Base-by-base conservation (phyloP, 1,284 basidiomycete genomes). In the Sporisorium reilianum region DNA sequence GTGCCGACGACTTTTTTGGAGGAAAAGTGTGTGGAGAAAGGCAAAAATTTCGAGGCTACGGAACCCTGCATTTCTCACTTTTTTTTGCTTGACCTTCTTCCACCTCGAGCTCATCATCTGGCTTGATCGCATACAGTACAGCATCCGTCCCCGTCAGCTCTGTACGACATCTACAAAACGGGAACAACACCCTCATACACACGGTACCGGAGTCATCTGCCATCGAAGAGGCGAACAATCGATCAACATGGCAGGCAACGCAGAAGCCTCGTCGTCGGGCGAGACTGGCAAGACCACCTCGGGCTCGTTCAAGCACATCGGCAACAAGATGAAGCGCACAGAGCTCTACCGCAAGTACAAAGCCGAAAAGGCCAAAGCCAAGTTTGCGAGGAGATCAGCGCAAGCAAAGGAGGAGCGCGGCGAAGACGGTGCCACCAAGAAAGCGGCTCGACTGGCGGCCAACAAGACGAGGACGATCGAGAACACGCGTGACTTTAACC, bases 391-490 rank as follows among this genome's bases (percentile, higher is more conserved):
- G 67, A 87, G 96, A 64, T 88, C 96, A 45, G 91, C 90, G 16
- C 88, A 64, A 45, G 80, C 79, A 16, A 81, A 83, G 53, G 82
- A 80, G 50, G 82, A 83, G 60, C 69, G 73, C 87, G 71, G 91
- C 89, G 49, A 92, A 91, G 86, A 85, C 86, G 56, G 93, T 92
- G 84, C 89, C 89, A 22, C 88, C 87, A 79, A 90, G 92, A 84
- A 92, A 91, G 56, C 87, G 87, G 65, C 30, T 91, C 91, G 87
- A 58, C 86, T 93, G 40, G 88, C 89, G 7, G 89, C 91, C 79
- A 97, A 97, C 87, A 88, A 95, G 22, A 94, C 96, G 0, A 89
- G 90, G 42, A 99, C 96, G 0, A 90, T 98, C 38, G 96, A 99
- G 84, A 98, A 97, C 85, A 93, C 91, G 55, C 90, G 95, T 68